Percentiles rank a stretch among this genome's conserved stretches.
These are phyloP conservation scores for Coffea humblotiana DNA, from an alignment of 305 asterid genomes.

Conservation along the genomic window DNA sequence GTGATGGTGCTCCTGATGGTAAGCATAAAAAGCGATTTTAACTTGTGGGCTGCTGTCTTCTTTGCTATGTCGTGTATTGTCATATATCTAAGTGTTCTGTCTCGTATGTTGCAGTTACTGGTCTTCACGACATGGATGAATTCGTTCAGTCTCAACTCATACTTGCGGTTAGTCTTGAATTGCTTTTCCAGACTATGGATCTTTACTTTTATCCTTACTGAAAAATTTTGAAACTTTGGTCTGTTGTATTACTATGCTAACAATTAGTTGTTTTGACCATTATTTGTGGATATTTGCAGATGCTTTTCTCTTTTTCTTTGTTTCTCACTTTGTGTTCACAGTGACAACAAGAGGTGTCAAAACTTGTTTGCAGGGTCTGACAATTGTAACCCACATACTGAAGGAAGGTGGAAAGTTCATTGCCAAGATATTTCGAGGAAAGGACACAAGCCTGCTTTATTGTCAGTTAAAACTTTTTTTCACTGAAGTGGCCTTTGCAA, in stretches of 20 bases:
- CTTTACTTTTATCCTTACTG: neutral
- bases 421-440: conserved; percentile 95
- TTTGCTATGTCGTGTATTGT: conserved; percentile 8
- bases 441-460: conserved; percentile 94
- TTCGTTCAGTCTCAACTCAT: conserved; percentile 96
- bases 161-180: conserved; percentile 65
- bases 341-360: conserved; percentile 24
- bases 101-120: conserved; percentile 66
- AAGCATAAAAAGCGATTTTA: conserved; percentile 26
- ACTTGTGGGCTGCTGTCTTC: conserved; percentile 14
- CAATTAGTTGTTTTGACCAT: neutral
- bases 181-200: conserved; percentile 8
- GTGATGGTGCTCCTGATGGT: conserved; percentile 99
- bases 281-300: neutral
- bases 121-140: conserved; percentile 99
- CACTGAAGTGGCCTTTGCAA: conserved; percentile 88
- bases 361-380: conserved; percentile 72
- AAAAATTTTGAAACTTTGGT: neutral
- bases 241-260: neutral
- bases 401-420: conserved; percentile 85
- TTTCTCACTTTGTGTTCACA: neutral
- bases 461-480: conserved; percentile 93
- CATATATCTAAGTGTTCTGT: conserved; percentile 12
- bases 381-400: conserved; percentile 91
- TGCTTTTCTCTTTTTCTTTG: neutral